Evolutionary conservation across 73 alveolate species (phyloP).

Genomic region (Uronychia binucleata): DNA sequence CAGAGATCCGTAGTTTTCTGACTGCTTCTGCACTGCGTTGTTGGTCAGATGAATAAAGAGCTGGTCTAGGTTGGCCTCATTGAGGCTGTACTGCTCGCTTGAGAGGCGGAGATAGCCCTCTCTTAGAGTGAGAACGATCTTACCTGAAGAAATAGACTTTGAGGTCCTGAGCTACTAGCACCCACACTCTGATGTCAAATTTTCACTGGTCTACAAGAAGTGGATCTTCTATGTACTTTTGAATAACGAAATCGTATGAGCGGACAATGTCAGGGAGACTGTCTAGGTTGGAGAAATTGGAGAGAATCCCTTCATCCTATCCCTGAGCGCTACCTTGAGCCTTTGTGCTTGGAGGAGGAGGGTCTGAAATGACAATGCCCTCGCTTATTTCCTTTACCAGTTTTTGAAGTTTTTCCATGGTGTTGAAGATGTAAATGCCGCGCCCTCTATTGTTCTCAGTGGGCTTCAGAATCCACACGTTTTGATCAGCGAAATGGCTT

Average conservation of each 20-base stretch:
- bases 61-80: slow-evolving; percentile 60
- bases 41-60: slow-evolving; percentile 75
- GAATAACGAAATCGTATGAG: slow-evolving; percentile 57
- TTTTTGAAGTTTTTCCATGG: slow-evolving; percentile 62
- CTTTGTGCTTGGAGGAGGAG: slow-evolving; percentile 85
- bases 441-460: slow-evolving; percentile 82
- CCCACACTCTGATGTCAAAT: slow-evolving; percentile 95
- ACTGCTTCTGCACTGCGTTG: slow-evolving; percentile 75
- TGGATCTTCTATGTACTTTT: slow-evolving; percentile 92
- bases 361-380: slow-evolving; percentile 94
- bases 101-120: slow-evolving; percentile 95
- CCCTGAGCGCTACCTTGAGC: slow-evolving; percentile 59
- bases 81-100: slow-evolving; percentile 55
- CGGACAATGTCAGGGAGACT: slow-evolving; percentile 80
- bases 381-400: slow-evolving; percentile 89
- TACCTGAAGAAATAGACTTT: slow-evolving; percentile 82
- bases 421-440: slow-evolving; percentile 73
- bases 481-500: slow-evolving; percentile 32
- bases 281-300: slow-evolving; percentile 21
- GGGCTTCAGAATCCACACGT: slow-evolving; percentile 85
- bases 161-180: slow-evolving; percentile 77
- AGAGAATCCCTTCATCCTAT: neutral
- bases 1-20: slow-evolving; percentile 52
- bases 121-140: too few species aligned
- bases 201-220: slow-evolving; percentile 79